Evolutionary conservation across 2,329 filamentous ascomycete species (phyloP).

Genomic region (Neopestalotiopsis sp.): DNA sequence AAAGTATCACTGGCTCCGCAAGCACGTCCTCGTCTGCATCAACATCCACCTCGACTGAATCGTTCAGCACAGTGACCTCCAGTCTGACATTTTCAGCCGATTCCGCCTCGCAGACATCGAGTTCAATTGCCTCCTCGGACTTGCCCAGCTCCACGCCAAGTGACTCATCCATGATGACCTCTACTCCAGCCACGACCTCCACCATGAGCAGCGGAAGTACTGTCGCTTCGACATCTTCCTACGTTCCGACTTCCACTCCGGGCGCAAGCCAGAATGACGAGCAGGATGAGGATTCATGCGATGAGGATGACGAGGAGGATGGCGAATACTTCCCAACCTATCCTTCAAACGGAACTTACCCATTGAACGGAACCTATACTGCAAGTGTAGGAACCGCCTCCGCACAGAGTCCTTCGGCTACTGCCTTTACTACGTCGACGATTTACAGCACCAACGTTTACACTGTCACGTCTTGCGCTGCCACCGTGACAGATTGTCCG

Average conservation of each 20-base stretch:
- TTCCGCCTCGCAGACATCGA: background rate
- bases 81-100: background rate
- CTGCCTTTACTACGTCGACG: constrained; percentile 31
- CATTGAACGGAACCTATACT: background rate
- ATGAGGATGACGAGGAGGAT: background rate
- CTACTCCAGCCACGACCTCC: background rate
- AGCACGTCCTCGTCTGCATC: background rate
- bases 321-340: background rate
- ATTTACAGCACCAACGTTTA: constrained; percentile 18
- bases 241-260: background rate
- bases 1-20: background rate
- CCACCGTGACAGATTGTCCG: constrained; percentile 33
- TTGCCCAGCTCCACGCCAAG: background rate
- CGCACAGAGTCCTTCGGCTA: background rate
- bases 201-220: background rate
- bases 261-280: background rate
- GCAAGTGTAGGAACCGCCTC: background rate
- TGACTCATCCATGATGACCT: background rate
- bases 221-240: background rate
- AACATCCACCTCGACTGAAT: background rate
- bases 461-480: constrained; percentile 38
- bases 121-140: background rate
- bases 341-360: background rate
- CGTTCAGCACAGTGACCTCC: background rate
- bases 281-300: background rate